Evolutionary conservation across 2,329 filamentous ascomycete genomes (phyloP), one percentile per base, ranked within the genome.

Genomic region (Alternaria infectoria): DNA sequence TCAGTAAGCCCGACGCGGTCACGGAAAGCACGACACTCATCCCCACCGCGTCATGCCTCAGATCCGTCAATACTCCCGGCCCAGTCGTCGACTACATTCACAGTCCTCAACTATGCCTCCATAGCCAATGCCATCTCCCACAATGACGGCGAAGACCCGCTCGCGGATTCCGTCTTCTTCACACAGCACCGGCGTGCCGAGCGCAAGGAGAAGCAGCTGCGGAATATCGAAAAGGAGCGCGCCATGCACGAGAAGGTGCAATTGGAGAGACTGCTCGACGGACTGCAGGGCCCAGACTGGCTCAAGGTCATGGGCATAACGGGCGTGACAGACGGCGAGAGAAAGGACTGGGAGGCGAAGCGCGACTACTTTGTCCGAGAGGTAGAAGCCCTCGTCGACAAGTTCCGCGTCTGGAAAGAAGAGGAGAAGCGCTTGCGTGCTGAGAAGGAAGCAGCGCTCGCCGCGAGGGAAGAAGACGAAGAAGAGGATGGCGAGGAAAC

Each of bases 271-370:
- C 81, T 90, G 15, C 85, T 97, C 7, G 93, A 96, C 57, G 93
- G 93, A 17, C 86, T 99, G 1, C 91, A 93, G 77, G 92, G 95
- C 3, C 93, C 92, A 61, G 96, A 98, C 79, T 99, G 96, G 96
- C 84, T 97, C 60, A 90, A 92, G 65, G 88, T 94, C 5, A 93
- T 99, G 89, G 96, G 95, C 25, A 91, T 98, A 32, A 95, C 89
- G 67, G 93, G 87, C 40, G 82, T 96, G 40, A 96, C 93, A 0
- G 94, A 97, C 74, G 89, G 89, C 21, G 92, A 93, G 74, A 95
- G 93, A 81, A 96, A 91, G 78, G 87, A 90, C 28, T 97, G 93
- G 79, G 93, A 97, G 79, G 89, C 91, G 3, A 96, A 96, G 65
- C 88, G 96, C 26, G 86, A 90, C 64, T 90, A 95, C 77, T 97